Evolutionary conservation across 768 basidiomycete species (phyloP).

Genomic region (Auriscalpium microsporum): DNA sequence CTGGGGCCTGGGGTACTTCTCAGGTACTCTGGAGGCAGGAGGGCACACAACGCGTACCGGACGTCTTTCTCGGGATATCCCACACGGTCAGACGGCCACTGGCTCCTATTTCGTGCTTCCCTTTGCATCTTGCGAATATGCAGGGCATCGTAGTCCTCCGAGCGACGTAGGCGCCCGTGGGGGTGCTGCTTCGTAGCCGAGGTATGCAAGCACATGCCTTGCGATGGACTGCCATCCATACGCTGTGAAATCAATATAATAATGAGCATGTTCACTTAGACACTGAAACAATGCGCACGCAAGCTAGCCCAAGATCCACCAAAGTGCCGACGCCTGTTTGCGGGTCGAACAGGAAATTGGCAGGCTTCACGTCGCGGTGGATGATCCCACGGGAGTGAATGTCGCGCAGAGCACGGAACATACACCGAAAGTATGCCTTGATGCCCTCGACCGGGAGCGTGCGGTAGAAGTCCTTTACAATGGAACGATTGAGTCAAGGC

Average conservation of each 20-base stretch:
- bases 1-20: conserved; percentile 40
- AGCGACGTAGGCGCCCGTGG: conserved; percentile 51
- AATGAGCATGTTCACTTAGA: neutral
- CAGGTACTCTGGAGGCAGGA: neutral
- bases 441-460: conserved; percentile 66
- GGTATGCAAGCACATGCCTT: conserved; percentile 73
- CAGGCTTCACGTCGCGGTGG: conserved; percentile 96
- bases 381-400: conserved; percentile 82
- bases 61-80: conserved; percentile 73
- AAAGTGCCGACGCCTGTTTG: conserved; percentile 75
- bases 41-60: conserved; percentile 34
- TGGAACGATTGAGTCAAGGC: neutral
- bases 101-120: conserved; percentile 49
- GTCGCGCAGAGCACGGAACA: conserved; percentile 85
- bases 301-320: conserved; percentile 94
- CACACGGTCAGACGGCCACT: conserved; percentile 54
- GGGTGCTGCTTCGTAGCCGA: conserved; percentile 49
- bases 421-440: conserved; percentile 80
- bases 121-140: conserved; percentile 49
- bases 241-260: conserved; percentile 31
- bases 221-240: conserved; percentile 38
- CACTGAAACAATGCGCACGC: conserved; percentile 40
- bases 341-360: conserved; percentile 93
- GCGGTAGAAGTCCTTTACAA: conserved; percentile 59
- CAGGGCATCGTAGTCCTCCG: conserved; percentile 38